Evolutionary conservation across 2,329 filamentous ascomycete genomes (phyloP), one percentile per base, ranked within the genome.

Genomic region (Penicillium italicum): DNA sequence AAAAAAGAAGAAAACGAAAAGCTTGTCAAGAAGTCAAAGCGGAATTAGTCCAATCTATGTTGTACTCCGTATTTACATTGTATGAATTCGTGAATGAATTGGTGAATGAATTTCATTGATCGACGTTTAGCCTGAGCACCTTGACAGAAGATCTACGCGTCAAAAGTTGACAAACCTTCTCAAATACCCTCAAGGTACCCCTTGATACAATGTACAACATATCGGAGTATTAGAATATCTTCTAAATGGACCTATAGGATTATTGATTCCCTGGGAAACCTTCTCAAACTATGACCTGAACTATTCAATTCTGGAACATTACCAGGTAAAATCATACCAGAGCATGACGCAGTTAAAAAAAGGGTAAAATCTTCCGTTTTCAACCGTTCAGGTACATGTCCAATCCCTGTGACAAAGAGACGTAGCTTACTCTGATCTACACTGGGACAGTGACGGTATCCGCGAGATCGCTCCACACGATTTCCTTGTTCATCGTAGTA

Each of bases 121-220:
- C 56, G 44, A 28, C 51, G 11, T 11, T 22, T 31, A 28, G 43
- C 34, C 30, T 45, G 48, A 54, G 50, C 53, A 52, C 43, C 58
- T 56, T 62, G 62, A 62, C 55, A 62, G 57, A 51, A 42, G 61
- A 61, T 59, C 57, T 47, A 43, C 50, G 42, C 10, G 12, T 53
- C 50, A 61, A 53, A 53, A 52, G 57, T 47, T 53, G 50, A n/a
- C 48, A 63, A 42, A 70, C 67, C 44, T 44, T 63, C 67, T 68
- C 68, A 70, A 70, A 68, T 53, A 57, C 62, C 36, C 68, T 70
- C 68, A 70, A 63, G 66, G 66, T 66, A 56, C 64, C 24, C 24
- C 24, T 24, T 24, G 24, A 24, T 24, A 24, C 5, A 24, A 24
- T 24, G 24, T 24, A 24, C 5, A 24, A 24, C 5, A 24, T 34